phyloP scores from a whole-genome alignment of 2,329 filamentous ascomycete species.

The Macrophomina pseudophaseolina region DNA sequence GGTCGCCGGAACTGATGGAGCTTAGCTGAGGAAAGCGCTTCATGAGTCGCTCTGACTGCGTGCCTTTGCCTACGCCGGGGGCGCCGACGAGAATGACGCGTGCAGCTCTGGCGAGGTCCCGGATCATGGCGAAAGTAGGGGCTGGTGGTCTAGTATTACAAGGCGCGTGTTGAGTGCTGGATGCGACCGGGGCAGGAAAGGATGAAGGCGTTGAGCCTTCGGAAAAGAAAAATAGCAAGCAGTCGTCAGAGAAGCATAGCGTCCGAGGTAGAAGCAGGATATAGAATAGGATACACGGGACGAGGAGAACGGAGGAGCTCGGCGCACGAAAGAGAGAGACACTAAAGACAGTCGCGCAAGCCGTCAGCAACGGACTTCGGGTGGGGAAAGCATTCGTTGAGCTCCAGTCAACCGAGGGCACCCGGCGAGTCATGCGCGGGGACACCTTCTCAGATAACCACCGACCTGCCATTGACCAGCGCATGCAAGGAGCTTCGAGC shows the following conservation, averaged over 20 bases:
- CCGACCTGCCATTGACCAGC: neutral
- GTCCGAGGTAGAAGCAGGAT: neutral
- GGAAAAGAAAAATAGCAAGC: neutral
- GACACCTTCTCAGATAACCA: neutral
- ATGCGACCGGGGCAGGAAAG: constrained; percentile 1
- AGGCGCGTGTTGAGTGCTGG: neutral
- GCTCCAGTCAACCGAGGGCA: neutral
- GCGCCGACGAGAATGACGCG: constrained; percentile 94
- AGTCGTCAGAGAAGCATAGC: constrained; percentile 18
- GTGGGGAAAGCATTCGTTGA: constrained; percentile 18
- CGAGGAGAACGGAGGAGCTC: neutral
- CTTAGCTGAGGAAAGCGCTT: constrained; percentile 85
- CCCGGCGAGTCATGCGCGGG: constrained; percentile 4
- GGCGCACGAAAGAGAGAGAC: constrained; percentile 8
- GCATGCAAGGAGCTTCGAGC: neutral
- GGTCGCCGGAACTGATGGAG: constrained; percentile 90
- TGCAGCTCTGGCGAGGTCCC: constrained; percentile 66
- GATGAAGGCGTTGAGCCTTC: neutral
- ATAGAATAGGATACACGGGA: neutral
- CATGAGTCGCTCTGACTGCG: constrained; percentile 88
- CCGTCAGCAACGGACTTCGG: constrained; percentile 19
- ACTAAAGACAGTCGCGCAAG: constrained; percentile 15
- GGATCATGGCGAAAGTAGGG: constrained; percentile 32
- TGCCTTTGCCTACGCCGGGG: constrained; percentile 96
- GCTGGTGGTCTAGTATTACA: neutral